Evolutionary conservation across 2,329 filamentous ascomycete species (phyloP), one percentile per base, ranked within the genome.

Genomic region (Rachicladosporium sp.): DNA sequence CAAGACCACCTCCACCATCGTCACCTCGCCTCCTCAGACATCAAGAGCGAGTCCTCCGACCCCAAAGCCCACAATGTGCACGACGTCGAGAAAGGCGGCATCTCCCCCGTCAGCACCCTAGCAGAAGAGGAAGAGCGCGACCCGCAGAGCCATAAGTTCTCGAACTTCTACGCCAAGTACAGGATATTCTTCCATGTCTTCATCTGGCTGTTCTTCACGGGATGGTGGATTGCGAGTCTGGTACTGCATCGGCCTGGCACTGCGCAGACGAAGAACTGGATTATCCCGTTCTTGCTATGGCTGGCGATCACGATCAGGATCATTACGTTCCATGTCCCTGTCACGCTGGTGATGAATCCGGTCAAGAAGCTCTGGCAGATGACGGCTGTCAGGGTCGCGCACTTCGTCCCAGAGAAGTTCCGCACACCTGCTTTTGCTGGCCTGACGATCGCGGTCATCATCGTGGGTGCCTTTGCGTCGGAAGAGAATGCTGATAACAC

Each of bases 221-320:
- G 71, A 52, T 87, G 82, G 82, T 88, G 81, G 81, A 80, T 88
- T 47, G 78, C 80, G 5, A 75, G 78, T 40, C 65, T 89, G 35
- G 68, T 87, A 43, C 67, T 85, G 38, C 84, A 89, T 58, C 76
- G 76, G 43, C 39, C 39, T 21, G 39, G 39, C 23, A 37, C 39
- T 11, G 15, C 34, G 6, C 50, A 80, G 43, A 76, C 86, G 51
- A 70, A 73, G 61, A 85, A 84, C 54, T 93, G 86, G 86, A 63
- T 93, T 41, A 74, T 88, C 36, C 86, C 87, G 0, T 91, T 93
- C 62, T 69, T 93, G 37, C 57, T 94, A 35, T 93, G 80, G 69
- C 73, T 93, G 34, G 71, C 68, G 48, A 78, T 93, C 50, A 76
- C 74, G 8, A 66, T 91, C 37, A 80, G 87, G 29, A 59, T 93